A percentile compares a stretch with the other conserved stretches of the same genome.
Evolutionary conservation across 148 eudicot species (phyloP).

Genomic region (Drosera capensis): DNA sequence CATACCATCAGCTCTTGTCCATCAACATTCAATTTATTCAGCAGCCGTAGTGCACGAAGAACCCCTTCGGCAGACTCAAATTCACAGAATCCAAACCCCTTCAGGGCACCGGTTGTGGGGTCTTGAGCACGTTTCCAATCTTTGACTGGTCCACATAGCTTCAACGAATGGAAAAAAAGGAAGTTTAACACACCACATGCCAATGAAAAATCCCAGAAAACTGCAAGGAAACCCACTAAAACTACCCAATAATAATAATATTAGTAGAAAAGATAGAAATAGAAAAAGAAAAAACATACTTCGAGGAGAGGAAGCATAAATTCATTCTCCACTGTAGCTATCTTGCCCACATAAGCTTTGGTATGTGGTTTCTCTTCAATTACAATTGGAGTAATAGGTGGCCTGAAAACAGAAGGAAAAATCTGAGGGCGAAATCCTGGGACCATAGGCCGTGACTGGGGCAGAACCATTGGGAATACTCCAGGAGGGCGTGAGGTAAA

Average conservation of each 20-base stretch:
- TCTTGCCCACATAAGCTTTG: constrained; percentile 87
- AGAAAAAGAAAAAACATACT: constrained; percentile 21
- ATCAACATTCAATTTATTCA: constrained; percentile 72
- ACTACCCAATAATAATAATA: not conserved
- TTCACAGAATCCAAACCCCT: constrained; percentile 84
- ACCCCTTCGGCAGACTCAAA: constrained; percentile 93
- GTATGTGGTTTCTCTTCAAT: constrained; percentile 71
- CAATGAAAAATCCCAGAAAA: not conserved
- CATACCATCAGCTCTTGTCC: constrained; percentile 87
- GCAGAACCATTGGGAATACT: constrained; percentile 35
- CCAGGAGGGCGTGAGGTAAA: constrained; percentile 56
- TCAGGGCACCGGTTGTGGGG: constrained; percentile 64
- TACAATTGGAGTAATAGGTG: constrained; percentile 33
- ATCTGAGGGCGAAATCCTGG: constrained; percentile 50
- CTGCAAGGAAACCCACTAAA: not conserved
- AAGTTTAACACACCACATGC: not conserved
- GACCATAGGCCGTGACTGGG: constrained; percentile 54
- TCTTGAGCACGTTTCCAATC: constrained; percentile 92
- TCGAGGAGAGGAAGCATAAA: constrained; percentile 76
- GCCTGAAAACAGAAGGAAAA: constrained; percentile 45
- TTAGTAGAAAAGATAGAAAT: not conserved
- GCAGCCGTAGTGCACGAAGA: constrained; percentile 78
- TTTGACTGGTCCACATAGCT: constrained; percentile 96
- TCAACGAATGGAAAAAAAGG: constrained; percentile 11
- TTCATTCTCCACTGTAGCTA: constrained; percentile 79